These are phyloP conservation scores for Solanum pimpinellifolium DNA, from an alignment of 257 asterid species.

Conservation along the genomic window DNA sequence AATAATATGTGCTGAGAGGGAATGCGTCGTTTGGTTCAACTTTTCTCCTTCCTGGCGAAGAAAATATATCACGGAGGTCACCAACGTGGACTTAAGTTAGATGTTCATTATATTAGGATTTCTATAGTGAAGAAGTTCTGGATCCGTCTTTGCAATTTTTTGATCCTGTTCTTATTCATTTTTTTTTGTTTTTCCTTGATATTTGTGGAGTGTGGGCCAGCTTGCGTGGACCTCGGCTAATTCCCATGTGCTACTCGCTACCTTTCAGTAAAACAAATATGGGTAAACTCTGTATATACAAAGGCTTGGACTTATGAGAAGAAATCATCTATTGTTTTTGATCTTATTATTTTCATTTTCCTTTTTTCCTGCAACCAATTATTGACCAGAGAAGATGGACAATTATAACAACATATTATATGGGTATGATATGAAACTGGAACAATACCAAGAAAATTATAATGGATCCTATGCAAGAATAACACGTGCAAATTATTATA, in stretches of 20 bases:
- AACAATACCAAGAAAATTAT: background rate
- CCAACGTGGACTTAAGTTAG: background rate
- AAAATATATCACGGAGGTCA: background rate
- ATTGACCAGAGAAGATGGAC: background rate
- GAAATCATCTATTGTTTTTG: background rate
- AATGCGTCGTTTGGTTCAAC: background rate
- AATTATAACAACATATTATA: background rate
- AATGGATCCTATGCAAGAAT: background rate
- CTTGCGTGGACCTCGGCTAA: background rate
- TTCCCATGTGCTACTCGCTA: background rate
- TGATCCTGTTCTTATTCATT: background rate
- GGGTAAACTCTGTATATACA: background rate
- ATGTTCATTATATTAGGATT: background rate
- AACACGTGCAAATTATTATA: background rate
- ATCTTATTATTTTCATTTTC: background rate
- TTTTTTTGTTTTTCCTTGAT: too few relatives aligned
- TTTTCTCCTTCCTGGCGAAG: background rate
- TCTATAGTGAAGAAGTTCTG: background rate
- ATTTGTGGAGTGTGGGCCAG: background rate
- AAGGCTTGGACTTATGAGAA: background rate
- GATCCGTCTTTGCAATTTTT: background rate
- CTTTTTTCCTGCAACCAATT: background rate
- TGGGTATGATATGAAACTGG: background rate
- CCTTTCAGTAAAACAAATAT: background rate
- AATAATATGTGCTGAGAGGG: background rate